These are phyloP conservation scores for Colletotrichum sp. DNA, from an alignment of 2,329 filamentous ascomycete genomes.

Conservation along the genomic window DNA sequence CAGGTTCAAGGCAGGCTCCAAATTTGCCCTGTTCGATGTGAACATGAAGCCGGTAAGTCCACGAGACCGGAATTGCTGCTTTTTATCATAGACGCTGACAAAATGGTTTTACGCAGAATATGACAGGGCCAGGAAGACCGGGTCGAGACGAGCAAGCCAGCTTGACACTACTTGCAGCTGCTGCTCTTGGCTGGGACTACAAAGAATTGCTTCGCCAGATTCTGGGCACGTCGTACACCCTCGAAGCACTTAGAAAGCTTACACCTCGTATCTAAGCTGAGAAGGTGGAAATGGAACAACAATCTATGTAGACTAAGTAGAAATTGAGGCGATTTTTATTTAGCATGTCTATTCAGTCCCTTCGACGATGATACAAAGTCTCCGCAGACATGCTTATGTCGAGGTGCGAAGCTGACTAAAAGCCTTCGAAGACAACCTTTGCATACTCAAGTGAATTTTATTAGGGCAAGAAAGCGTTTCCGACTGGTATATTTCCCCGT, in stretches of 20 bases:
- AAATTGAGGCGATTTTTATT: too few species aligned
- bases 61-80: rapidly evolving
- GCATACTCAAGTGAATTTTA: too few species aligned
- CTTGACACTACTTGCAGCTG: slow-evolving; percentile 47
- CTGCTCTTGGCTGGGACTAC: slow-evolving; percentile 48
- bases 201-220: slow-evolving; percentile 39
- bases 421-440: too few species aligned
- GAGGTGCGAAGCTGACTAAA: too few species aligned
- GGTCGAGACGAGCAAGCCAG: slow-evolving; percentile 53
- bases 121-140: slow-evolving; percentile 48
- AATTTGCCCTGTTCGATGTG: slow-evolving; percentile 54
- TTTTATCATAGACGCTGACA: neutral
- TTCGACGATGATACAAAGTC: neutral
- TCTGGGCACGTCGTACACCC: slow-evolving; percentile 15
- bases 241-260: neutral
- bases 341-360: neutral
- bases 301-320: neutral
- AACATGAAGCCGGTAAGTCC: slow-evolving; percentile 55
- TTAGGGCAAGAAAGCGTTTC: rapidly evolving
- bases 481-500: rapidly evolving
- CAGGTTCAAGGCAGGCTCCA: slow-evolving; percentile 34
- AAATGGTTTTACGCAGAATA: slow-evolving; percentile 20
- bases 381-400: neutral
- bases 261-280: neutral
- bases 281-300: rapidly evolving